A percentile compares a stretch with the other conserved stretches of the same genome.
These are phyloP conservation scores for Vigna reflexopilosa DNA, from an alignment of 306 rosid species.

Conservation along the genomic window DNA sequence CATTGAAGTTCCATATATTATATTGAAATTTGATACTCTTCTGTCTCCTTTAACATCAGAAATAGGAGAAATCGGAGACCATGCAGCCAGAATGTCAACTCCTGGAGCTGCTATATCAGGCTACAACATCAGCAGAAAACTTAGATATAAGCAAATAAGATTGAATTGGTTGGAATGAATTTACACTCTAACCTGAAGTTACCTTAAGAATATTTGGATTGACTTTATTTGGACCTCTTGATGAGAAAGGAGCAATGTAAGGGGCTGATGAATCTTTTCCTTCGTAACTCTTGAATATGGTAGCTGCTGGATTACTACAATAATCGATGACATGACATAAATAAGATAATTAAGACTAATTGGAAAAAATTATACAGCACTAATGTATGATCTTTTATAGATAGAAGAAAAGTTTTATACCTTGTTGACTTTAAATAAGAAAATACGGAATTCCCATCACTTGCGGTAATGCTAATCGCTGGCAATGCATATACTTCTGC, in stretches of 20 bases:
- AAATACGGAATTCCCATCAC: neutral
- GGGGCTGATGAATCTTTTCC: conserved; percentile 48
- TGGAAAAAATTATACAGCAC: too few species aligned
- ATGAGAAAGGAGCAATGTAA: conserved; percentile 42
- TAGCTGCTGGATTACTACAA: conserved; percentile 47
- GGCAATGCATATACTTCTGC: conserved; percentile 37
- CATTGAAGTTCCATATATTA: conserved; percentile 56
- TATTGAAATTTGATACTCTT: conserved; percentile 19
- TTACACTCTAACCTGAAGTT: neutral
- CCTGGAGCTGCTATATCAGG: conserved; percentile 60
- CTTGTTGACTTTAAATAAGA: conserved; percentile 35
- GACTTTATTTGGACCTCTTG: conserved; percentile 13
- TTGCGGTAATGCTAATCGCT: conserved; percentile 4
- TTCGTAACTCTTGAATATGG: conserved; percentile 41
- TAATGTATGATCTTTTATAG: neutral
- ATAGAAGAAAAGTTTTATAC: neutral
- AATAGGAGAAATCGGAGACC: conserved; percentile 33
- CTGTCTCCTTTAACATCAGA: neutral
- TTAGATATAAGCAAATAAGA: neutral
- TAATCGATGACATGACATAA: neutral
- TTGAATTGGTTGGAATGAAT: neutral
- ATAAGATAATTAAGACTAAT: neutral
- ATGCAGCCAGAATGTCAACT: conserved; percentile 53
- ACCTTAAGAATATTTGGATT: conserved; percentile 11
- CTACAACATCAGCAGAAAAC: conserved; percentile 12